Percentiles rank a stretch among this genome's conserved stretches.
phyloP scores from a whole-genome alignment of 148 eudicot genomes.

The Rhododendron kiyosumense region DNA sequence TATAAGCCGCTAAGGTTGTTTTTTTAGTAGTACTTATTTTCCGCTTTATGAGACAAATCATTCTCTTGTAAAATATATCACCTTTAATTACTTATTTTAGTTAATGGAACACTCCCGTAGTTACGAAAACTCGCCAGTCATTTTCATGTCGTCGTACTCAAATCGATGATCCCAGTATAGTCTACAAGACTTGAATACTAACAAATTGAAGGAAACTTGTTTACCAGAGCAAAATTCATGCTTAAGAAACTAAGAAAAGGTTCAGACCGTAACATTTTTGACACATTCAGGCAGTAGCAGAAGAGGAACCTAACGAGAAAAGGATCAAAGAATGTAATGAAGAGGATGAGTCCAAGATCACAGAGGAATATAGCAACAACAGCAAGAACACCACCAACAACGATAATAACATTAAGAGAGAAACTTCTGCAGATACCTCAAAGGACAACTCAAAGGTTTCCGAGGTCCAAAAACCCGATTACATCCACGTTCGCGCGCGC shows the following conservation, averaged over 20 bases:
- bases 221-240: neutral
- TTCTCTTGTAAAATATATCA: too few species aligned
- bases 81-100: too few species aligned
- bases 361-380: constrained; percentile 48
- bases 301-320: constrained; percentile 37
- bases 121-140: neutral
- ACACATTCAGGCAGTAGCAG: constrained; percentile 39
- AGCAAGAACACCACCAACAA: constrained; percentile 27
- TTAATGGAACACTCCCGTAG: neutral
- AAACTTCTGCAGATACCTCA: constrained; percentile 44
- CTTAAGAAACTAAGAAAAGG: neutral
- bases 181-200: neutral
- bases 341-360: constrained; percentile 58
- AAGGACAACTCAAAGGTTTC: constrained; percentile 59
- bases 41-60: too few species aligned
- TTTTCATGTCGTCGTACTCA: neutral
- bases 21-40: too few species aligned
- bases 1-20: too few species aligned
- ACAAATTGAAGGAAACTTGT: neutral
- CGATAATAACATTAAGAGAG: constrained; percentile 34
- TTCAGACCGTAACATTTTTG: neutral
- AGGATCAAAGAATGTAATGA: constrained; percentile 49
- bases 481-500: constrained; percentile 93
- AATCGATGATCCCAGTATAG: neutral
- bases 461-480: constrained; percentile 64